Evolutionary conservation across 75 land plant species (phyloP), one percentile per base, ranked within the genome.

Genomic region (Pinus albicaulis): DNA sequence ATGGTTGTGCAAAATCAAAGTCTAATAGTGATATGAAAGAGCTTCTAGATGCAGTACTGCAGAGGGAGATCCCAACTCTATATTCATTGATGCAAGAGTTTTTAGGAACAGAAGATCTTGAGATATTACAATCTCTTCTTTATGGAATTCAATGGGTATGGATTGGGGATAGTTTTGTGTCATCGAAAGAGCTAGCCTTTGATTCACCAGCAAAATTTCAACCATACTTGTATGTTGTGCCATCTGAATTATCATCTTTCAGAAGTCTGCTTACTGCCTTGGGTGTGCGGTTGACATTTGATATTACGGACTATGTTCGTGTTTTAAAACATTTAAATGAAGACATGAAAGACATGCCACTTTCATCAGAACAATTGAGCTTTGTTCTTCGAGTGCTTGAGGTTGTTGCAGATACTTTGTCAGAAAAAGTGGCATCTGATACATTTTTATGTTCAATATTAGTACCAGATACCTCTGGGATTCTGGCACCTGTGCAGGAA

Each of bases 201-300:
- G 93, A 90, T 72, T 88, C 98, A 34, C 97, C 99, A 61, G 93
- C 91, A n/a, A 89, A 96, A 72, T 96, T 90, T 75, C 79, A 84
- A 78, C 99, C 99, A 34, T 96, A 96, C 64, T 78, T 96, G 59
- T 91, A 92, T 80, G 89, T 81, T 65, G 93, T 96, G 28, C 99
- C 98, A 55, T 82, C 92, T 65, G 93, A 93, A 74, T 68, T 96
- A 57, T 84, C 89, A 48, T 85, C 76, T n/a, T 94, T 84, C 78
- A 84, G 85, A 66, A 77, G 69, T 63, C 76, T 96, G 77, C 88
- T 96, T 55, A 74, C 83, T 25, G 86, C 78, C 24, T 84, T 96
- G 72, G 98, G 98, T 61, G 99, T 94, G 19, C 81, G 76, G 68
- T 80, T 77, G 69, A 87, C 86, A 57, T 96, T 94, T 83, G 91